phyloP scores from a whole-genome alignment of 1,284 basidiomycete genomes.

The Marasmius sp. region DNA sequence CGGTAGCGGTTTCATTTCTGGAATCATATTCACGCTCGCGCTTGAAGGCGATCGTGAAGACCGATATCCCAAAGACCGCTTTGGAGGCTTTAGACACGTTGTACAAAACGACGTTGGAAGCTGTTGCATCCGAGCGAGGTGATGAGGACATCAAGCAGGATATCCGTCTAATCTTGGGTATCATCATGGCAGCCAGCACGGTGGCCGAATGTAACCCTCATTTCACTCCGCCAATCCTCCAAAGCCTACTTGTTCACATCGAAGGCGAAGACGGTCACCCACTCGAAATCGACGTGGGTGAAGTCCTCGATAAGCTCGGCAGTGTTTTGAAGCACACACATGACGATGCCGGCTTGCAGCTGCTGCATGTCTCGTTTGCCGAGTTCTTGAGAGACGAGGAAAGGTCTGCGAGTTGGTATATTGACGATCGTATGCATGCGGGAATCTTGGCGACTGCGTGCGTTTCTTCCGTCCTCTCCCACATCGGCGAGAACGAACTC shows the following conservation, averaged over 20 bases:
- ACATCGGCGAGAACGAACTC: not conserved
- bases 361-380: conserved; percentile 7
- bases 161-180: not conserved
- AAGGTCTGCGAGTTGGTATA: not conserved
- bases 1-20: not conserved
- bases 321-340: not conserved
- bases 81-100: too few relatives aligned
- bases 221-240: not conserved
- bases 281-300: not conserved
- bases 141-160: not conserved
- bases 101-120: conserved; percentile 2
- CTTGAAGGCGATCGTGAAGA: not conserved
- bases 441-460: not conserved
- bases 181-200: not conserved
- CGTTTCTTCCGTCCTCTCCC: not conserved
- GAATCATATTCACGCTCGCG: not conserved
- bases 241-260: not conserved
- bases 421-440: not conserved
- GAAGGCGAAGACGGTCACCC: not conserved
- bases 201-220: not conserved
- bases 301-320: not conserved
- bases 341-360: not conserved
- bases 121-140: not conserved
- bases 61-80: not conserved
- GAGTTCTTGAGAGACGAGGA: conserved; percentile 4